Base-by-base conservation (phyloP, 2,329 filamentous ascomycete genomes). In the Pseudogymnoascus sp. region DNA sequence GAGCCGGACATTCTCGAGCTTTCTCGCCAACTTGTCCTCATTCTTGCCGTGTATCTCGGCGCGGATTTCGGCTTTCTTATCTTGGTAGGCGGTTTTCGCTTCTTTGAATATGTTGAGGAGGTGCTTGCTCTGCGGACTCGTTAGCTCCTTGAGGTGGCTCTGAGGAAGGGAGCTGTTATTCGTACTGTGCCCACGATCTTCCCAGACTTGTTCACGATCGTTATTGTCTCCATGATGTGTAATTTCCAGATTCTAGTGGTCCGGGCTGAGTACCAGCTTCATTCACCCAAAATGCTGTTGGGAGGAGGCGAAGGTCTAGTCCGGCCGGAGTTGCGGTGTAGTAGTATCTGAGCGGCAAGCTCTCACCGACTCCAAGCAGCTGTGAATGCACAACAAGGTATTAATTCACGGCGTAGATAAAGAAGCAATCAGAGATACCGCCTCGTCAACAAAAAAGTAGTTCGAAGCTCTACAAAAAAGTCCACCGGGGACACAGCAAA, bases 81-180 rank as follows among this genome's bases (percentile, higher is more conserved):
- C 91, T 63, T 87, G 83, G 76, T 97, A 97, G 64, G 90, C 90
- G 62, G 87, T 85, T 73, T 91, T 91, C 67, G 92, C 93, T 73
- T 97, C 92, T 74, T 91, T 96, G 81, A 96, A 95, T 72, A 97
- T 88, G 73, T 86, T 88, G 72, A 95, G 84, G 23, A 97, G 80
- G 70, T 96, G 90, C 77, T 95, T 96, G 72, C 91, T 91, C 91
- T 95, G 71, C 37, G n/a, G 31, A 42, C 21, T 28, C 33, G 60
- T 71, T 64, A 68, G 62, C 62, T 37, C 18, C 53, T 31, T 61
- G 56, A 38, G 38, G 31, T 47, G 21, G 50, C 61, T 53, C 44
- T 62, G 33, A 62, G 18, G 33, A 31, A 59, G 44, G 38, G 64
- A 56, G 59, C 66, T 56, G 18, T 33, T 56, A 61, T 64, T 67